These are phyloP conservation scores for Tuber umbilicatum DNA, from an alignment of 495 filamentous ascomycete genomes.

Conservation along the genomic window DNA sequence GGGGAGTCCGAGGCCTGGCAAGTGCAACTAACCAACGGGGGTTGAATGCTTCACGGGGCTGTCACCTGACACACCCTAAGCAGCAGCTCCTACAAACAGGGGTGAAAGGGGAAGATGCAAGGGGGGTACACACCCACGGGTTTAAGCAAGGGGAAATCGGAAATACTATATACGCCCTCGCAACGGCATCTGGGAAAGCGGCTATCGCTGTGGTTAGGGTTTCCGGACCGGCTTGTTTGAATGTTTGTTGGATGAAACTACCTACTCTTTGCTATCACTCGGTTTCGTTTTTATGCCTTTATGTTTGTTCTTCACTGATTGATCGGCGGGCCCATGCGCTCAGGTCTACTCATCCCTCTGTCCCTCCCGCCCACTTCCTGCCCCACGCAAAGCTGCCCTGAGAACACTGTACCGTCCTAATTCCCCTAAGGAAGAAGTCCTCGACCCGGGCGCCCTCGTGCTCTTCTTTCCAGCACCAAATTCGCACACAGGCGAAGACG, in stretches of 20 bases:
- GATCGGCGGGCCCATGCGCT: conserved; percentile 3
- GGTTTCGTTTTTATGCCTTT: background rate
- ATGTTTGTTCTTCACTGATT: background rate
- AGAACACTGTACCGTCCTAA: conserved; percentile 68
- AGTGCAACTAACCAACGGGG: background rate
- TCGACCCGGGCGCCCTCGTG: conserved; percentile 76
- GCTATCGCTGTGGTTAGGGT: conserved; percentile 88
- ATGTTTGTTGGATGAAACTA: conserved; percentile 20
- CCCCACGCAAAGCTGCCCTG: conserved; percentile 67
- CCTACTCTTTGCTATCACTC: background rate
- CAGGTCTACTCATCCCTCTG: conserved; percentile 75
- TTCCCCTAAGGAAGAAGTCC: conserved; percentile 47
- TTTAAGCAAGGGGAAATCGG: background rate
- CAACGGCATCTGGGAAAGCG: conserved; percentile 75
- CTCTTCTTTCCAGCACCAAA: conserved; percentile 80
- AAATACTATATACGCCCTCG: conserved; percentile 85
- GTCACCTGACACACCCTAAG: background rate
- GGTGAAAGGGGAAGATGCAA: background rate
- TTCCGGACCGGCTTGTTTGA: conserved; percentile 66
- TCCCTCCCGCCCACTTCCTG: conserved; percentile 57
- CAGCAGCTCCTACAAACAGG: background rate
- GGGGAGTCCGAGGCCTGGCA: background rate
- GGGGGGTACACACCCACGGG: conserved; percentile 7
- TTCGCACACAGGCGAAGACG: conserved; percentile 85
- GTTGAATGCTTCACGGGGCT: background rate